Evolutionary conservation across 768 basidiomycete genomes (phyloP).

Genomic region (Galerina sulciceps): DNA sequence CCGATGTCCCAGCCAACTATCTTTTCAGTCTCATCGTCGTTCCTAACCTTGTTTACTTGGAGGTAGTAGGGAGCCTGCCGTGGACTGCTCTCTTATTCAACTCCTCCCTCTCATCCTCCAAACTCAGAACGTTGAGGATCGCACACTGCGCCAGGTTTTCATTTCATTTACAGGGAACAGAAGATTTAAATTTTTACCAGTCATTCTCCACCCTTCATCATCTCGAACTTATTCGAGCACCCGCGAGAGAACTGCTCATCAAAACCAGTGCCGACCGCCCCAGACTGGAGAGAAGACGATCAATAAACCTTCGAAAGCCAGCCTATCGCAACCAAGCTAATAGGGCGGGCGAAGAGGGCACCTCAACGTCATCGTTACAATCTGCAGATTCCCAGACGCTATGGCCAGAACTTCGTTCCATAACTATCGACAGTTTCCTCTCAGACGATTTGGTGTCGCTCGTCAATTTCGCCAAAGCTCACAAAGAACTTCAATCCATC

Average conservation of each 20-base stretch:
- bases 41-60: conserved; percentile 18
- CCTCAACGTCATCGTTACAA: too few relatives aligned
- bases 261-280: background rate
- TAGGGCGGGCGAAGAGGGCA: background rate
- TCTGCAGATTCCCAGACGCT: background rate
- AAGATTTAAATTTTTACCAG: conserved; percentile 6
- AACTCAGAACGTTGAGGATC: conserved; percentile 15
- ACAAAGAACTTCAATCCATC: conserved; percentile 11
- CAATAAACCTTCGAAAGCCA: background rate
- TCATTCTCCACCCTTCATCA: conserved; percentile 7
- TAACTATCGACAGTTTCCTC: background rate
- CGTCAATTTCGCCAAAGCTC: conserved; percentile 13
- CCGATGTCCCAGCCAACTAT: background rate
- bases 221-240: conserved; percentile 11
- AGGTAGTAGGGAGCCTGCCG: conserved; percentile 9
- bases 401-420: background rate
- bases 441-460: background rate
- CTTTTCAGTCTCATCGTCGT: conserved; percentile 11
- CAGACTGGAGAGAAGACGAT: background rate
- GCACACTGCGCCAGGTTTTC: background rate
- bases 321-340: background rate
- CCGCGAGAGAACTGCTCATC: background rate
- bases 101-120: conserved; percentile 4
- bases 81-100: conserved; percentile 5
- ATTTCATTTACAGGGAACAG: background rate